phyloP scores from a whole-genome alignment of 306 rosid species.

The Boehmeria nivea region DNA sequence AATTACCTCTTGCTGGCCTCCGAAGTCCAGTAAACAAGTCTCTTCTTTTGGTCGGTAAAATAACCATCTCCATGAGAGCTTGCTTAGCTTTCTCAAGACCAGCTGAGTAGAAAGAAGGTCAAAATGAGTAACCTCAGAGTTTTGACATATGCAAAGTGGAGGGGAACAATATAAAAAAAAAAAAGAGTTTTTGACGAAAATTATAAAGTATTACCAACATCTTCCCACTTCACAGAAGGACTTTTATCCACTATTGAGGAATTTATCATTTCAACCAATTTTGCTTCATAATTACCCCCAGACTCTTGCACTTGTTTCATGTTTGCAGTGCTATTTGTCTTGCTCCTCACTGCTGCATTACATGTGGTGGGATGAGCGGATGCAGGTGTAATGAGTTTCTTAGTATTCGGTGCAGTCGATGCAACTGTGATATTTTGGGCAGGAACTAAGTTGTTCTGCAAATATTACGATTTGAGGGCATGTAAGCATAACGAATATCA shows the following conservation, averaged over 20 bases:
- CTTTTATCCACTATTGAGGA: constrained; percentile 88
- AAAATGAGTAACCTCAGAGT: constrained; percentile 24
- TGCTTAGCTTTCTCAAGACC: constrained; percentile 98
- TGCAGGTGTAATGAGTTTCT: constrained; percentile 39
- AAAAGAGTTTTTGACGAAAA: neutral
- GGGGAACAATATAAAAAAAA: neutral
- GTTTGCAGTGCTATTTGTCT: constrained; percentile 43
- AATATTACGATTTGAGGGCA: constrained; percentile 1
- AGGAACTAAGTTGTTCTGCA: constrained; percentile 48
- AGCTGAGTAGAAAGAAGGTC: constrained; percentile 44
- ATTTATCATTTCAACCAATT: constrained; percentile 87
- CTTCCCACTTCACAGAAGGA: constrained; percentile 96
- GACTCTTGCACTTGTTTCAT: constrained; percentile 49
- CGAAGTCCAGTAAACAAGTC: constrained; percentile 96
- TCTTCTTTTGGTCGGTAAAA: constrained; percentile 91
- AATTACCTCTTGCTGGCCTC: constrained; percentile 86
- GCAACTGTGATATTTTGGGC: constrained; percentile 43
- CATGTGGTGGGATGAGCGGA: constrained; percentile 27
- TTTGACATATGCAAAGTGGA: constrained; percentile 13
- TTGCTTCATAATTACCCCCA: constrained; percentile 52
- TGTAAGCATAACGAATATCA: neutral
- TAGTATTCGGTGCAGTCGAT: constrained; percentile 32
- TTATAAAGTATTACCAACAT: constrained; percentile 60
- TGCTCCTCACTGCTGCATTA: constrained; percentile 27
- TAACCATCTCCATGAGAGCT: constrained; percentile 96